Evolutionary conservation across 2,329 filamentous ascomycete genomes (phyloP).

Genomic region (Dothideomycetidae sp.): DNA sequence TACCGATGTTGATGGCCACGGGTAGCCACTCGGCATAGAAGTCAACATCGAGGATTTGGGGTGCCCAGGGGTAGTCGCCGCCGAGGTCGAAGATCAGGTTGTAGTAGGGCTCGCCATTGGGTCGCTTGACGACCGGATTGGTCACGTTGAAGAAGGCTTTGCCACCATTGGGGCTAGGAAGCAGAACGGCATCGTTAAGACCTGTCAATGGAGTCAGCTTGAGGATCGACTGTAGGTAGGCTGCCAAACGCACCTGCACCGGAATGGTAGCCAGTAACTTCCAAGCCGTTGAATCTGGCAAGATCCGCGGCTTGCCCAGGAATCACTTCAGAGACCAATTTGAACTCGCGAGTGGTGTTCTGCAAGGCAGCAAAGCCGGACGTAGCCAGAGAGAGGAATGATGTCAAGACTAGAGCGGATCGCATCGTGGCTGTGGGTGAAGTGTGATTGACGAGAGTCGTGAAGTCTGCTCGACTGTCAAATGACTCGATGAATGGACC

Average conservation of each 20-base stretch:
- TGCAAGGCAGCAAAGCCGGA: conserved; percentile 14
- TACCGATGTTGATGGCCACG: conserved; percentile 19
- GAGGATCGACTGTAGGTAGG: background rate
- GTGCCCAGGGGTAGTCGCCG: conserved; percentile 16
- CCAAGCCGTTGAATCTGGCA: conserved; percentile 17
- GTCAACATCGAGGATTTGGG: conserved; percentile 13
- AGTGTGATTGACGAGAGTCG: no score
- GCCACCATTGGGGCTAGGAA: conserved; percentile 10
- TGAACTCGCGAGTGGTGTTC: conserved; percentile 19
- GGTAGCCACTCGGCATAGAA: conserved; percentile 22
- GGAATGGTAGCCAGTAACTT: conserved; percentile 14
- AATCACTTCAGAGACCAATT: conserved; percentile 19
- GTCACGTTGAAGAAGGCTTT: conserved; percentile 18
- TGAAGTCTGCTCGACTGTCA: no score
- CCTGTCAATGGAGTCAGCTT: conserved; percentile 12
- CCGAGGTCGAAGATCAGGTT: conserved; percentile 22
- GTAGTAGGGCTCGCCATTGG: conserved; percentile 13
- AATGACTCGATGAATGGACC: no score
- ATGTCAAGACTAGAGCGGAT: background rate
- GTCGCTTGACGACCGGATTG: conserved; percentile 13
- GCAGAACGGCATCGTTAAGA: conserved; percentile 19
- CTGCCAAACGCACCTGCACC: conserved; percentile 9
- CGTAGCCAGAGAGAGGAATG: conserved; percentile 11
- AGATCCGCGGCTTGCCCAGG: conserved; percentile 13
- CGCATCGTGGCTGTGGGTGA: no score